Base-by-base conservation (phyloP, 805 yeast genomes). In the Metschnikowia rubicola region DNA sequence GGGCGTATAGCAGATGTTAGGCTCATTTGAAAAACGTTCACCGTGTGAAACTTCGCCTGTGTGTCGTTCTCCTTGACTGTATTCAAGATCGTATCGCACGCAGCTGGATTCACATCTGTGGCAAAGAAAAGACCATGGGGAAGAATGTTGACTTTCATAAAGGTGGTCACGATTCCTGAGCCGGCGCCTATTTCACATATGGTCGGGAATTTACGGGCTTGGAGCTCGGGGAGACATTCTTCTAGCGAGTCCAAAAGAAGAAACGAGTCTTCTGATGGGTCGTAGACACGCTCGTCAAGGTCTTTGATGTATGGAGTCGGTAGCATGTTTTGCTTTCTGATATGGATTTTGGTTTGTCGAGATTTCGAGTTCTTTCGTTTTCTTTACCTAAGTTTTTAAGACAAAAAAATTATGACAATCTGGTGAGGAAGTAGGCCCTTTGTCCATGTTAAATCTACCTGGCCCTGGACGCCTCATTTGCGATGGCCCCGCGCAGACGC, bases 221-320 rank as follows among this genome's bases (percentile, higher is more conserved):
- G 63, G 43, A 87, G 85, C 35, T 70, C 63, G 21, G 40, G 26
- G 3, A 47, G 10, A 13, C 53, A 44, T 19, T 32, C 48, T 58
- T 94, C 98, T 39, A 94, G 71, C 12, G 85, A 74, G 62, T 94
- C 99, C 37, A 94, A 66, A 9, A 94, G 70, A 9, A 92, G 78
- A 60, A 85, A 94, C 8, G 96, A 80, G 68, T 94, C 99, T 58
- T 94, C 99, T 0, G 96, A 80, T 0, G 99, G 98, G 60, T 94
- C 99, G 63, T 94, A 94, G 3, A 92, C 96, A 55, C 75, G 76
- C n/a, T 78, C 82, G 58, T 86, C 85, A 15, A 83, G 75, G 15
- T 72, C 64, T 1, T 60, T 54, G 2, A 86, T 70, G 8, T 65
- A 63, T 1, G 98, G 97, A 0, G 97, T 91, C 5, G 94, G 83